These are phyloP conservation scores for Fusarium sp. DNA, from an alignment of 2,329 filamentous ascomycete species.

Conservation along the genomic window DNA sequence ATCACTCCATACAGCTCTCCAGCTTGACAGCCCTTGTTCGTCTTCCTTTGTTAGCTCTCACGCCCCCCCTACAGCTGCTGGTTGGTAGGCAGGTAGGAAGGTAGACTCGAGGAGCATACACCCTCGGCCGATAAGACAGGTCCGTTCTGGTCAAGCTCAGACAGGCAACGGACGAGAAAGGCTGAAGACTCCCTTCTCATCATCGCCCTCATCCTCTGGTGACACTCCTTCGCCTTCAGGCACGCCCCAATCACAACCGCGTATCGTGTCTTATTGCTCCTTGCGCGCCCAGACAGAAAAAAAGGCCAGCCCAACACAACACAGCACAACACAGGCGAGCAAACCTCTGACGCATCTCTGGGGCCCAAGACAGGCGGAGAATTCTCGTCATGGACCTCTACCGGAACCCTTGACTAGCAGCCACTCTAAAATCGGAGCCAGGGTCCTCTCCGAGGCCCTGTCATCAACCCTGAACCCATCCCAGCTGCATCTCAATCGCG, in stretches of 20 bases:
- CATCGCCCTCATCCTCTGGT: slow-evolving; percentile 17
- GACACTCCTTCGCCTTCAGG: slow-evolving; percentile 29
- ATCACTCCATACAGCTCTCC: slow-evolving; percentile 27
- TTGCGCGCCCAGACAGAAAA: slow-evolving; percentile 6
- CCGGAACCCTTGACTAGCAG: slow-evolving; percentile 53
- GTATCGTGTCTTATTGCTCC: slow-evolving; percentile 45
- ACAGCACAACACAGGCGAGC: slow-evolving; percentile 29
- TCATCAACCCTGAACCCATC: slow-evolving; percentile 55
- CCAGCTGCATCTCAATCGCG: slow-evolving; percentile 57
- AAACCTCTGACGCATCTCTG: slow-evolving; percentile 33
- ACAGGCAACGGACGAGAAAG: slow-evolving; percentile 37
- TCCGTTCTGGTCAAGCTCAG: slow-evolving; percentile 28
- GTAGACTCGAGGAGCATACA: slow-evolving; percentile 13
- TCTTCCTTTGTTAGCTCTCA: slow-evolving; percentile 35
- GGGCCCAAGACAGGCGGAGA: slow-evolving; percentile 50
- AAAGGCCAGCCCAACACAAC: neutral
- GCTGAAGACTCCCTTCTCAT: slow-evolving; percentile 32
- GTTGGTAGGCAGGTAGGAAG: neutral
- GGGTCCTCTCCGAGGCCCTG: slow-evolving; percentile 52
- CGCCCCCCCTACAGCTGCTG: slow-evolving; percentile 19
- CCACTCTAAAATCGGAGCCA: slow-evolving; percentile 52
- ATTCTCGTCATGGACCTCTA: slow-evolving; percentile 51
- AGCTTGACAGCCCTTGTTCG: slow-evolving; percentile 35
- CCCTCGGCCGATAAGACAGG: slow-evolving; percentile 30
- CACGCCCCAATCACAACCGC: slow-evolving; percentile 36